phyloP scores from a whole-genome alignment of 1,139 yeast genomes.

The Torulaspora globosa region DNA sequence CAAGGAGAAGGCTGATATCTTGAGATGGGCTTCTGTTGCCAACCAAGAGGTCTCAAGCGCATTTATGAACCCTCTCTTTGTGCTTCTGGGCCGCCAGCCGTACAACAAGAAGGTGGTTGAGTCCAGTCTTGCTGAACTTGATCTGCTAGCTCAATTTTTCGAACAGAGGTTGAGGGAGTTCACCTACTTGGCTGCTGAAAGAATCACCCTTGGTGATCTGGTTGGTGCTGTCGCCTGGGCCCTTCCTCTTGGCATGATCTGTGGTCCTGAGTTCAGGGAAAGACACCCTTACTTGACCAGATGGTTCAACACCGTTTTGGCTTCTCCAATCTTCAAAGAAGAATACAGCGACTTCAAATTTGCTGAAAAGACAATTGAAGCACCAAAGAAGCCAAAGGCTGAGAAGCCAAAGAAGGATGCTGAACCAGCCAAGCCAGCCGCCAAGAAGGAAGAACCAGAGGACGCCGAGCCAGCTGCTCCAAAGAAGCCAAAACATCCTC shows the following conservation, averaged over 20 bases:
- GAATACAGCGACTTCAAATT: constrained; percentile 46
- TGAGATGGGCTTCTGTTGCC: constrained; percentile 69
- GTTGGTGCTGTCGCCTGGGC: constrained; percentile 51
- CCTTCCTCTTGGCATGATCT: constrained; percentile 55
- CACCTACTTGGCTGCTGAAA: constrained; percentile 86
- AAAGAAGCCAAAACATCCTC: constrained; percentile 84
- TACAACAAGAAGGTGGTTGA: constrained; percentile 77
- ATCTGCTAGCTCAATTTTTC: constrained; percentile 41
- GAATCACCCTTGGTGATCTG: constrained; percentile 74
- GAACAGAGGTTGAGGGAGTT: constrained; percentile 61
- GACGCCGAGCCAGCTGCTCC: constrained; percentile 33
- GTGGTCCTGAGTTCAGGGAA: constrained; percentile 66
- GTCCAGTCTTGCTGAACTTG: constrained; percentile 42
- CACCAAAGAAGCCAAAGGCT: constrained; percentile 52
- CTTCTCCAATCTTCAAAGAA: constrained; percentile 51
- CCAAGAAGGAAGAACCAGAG: constrained; percentile 37
- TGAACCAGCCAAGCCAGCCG: constrained; percentile 36
- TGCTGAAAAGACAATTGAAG: constrained; percentile 54
- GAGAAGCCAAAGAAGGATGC: constrained; percentile 36
- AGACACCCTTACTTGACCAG: constrained; percentile 65
- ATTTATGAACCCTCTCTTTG: too few relatives aligned
- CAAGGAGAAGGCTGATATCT: constrained; percentile 61
- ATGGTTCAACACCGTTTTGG: constrained; percentile 72
- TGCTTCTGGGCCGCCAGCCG: constrained; percentile 29
- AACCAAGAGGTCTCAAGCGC: constrained; percentile 52